phyloP scores from a whole-genome alignment of 257 asterid genomes.

The Rubia yunnanensis region DNA sequence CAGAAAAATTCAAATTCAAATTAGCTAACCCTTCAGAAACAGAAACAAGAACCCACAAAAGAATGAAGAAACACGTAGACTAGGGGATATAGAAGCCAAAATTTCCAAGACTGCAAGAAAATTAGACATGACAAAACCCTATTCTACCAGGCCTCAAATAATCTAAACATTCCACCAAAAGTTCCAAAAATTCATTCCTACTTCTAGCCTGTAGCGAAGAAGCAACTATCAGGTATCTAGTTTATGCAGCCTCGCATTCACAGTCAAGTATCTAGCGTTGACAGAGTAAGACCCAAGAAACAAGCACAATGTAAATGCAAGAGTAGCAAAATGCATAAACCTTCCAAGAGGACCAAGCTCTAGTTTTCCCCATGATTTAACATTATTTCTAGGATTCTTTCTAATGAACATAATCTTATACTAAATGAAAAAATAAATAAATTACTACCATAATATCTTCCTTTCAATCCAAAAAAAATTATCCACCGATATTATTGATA shows the following conservation, averaged over 20 bases:
- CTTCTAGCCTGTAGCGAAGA: not conserved
- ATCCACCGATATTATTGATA: not conserved
- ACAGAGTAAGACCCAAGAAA: not conserved
- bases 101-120: not conserved
- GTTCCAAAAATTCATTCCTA: not conserved
- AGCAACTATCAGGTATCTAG: not conserved
- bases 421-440: not conserved
- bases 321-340: not conserved
- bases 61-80: not conserved
- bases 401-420: not conserved
- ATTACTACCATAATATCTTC: not conserved
- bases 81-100: not conserved
- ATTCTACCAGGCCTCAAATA: not conserved
- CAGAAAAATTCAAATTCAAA: slow-evolving; percentile 20
- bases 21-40: not conserved
- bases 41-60: not conserved
- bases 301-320: not conserved
- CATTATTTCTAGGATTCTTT: not conserved
- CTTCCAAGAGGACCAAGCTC: not conserved
- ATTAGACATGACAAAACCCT: not conserved
- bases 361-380: not conserved
- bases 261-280: not conserved
- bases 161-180: not conserved
- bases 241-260: not conserved
- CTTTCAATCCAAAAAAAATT: not conserved